phyloP scores from a whole-genome alignment of 345 rosid species.

The Passiflora organensis region DNA sequence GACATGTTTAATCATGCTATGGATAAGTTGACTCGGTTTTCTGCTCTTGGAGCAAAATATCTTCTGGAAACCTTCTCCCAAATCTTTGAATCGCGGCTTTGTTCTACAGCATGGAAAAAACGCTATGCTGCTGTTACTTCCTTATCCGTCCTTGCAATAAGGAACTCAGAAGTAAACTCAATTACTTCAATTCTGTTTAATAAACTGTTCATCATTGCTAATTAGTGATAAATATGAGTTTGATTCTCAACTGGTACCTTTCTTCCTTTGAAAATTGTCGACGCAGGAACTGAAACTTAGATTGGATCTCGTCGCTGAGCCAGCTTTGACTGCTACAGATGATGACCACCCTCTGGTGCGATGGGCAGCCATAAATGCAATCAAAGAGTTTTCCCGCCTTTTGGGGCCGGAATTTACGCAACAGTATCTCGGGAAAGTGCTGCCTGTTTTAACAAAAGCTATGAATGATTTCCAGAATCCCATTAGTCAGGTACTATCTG shows the following conservation, averaged over 20 bases:
- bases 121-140: conserved; percentile 7
- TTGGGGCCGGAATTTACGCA: conserved; percentile 4
- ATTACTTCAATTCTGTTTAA: neutral
- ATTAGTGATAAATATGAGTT: neutral
- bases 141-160: neutral
- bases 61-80: neutral
- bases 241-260: neutral
- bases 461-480: conserved; percentile 6
- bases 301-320: neutral
- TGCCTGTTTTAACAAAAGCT: conserved; percentile 7
- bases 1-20: neutral
- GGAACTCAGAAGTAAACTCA: neutral
- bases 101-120: conserved; percentile 1
- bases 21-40: neutral
- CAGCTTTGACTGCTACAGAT: neutral
- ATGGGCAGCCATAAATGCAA: conserved; percentile 2
- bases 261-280: neutral
- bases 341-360: conserved; percentile 6
- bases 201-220: too few species aligned
- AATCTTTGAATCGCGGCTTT: neutral
- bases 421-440: neutral
- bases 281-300: neutral
- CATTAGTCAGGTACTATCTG: conserved; percentile 2
- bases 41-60: neutral
- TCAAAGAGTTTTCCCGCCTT: neutral